Conservation (phyloP, 2,329 filamentous ascomycete species). For the Xylaria arbuscula region DNA sequence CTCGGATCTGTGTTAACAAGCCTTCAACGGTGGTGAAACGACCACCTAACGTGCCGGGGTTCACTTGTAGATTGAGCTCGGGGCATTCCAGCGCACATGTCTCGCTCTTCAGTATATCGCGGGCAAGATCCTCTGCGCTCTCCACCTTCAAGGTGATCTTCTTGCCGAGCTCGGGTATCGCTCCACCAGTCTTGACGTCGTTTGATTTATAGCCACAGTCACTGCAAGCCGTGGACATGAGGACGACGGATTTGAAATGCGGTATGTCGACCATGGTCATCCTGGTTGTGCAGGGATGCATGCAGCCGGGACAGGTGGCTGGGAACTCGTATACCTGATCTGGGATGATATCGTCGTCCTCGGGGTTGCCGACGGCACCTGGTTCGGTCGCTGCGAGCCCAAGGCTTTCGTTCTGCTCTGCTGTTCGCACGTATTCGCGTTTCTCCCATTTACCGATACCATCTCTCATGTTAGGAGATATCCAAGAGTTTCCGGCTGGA, state of each 20-base stretch:
- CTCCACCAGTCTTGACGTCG: conserved; percentile 97
- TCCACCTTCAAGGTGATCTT: conserved; percentile 82
- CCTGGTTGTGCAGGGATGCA: conserved; percentile 85
- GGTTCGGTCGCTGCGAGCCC: conserved; percentile 73
- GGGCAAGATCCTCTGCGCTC: conserved; percentile 77
- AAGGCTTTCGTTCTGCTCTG: conserved; percentile 86
- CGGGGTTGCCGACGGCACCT: conserved; percentile 61
- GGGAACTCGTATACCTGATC: conserved; percentile 95
- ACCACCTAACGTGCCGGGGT: conserved; percentile 93
- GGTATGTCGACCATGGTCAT: conserved; percentile 99
- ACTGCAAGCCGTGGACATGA: conserved; percentile 94
- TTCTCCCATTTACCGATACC: conserved; percentile 89
- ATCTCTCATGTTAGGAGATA: conserved; percentile 85
- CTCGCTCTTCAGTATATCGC: conserved; percentile 97
- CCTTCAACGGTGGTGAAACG: conserved; percentile 98
- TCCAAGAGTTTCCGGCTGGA: conserved; percentile 95
- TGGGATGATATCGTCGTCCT: conserved; percentile 89
- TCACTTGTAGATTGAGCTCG: conserved; percentile 86
- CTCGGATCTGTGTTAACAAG: conserved; percentile 88
- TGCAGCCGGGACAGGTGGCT: conserved; percentile 90
- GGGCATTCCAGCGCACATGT: conserved; percentile 88
- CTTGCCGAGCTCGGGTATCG: conserved; percentile 85
- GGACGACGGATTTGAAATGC: conserved; percentile 95
- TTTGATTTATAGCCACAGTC: conserved; percentile 94
- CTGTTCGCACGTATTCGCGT: conserved; percentile 82